Conservation (phyloP, 176 grass and related monocot genomes). For the Leersia perrieri region DNA sequence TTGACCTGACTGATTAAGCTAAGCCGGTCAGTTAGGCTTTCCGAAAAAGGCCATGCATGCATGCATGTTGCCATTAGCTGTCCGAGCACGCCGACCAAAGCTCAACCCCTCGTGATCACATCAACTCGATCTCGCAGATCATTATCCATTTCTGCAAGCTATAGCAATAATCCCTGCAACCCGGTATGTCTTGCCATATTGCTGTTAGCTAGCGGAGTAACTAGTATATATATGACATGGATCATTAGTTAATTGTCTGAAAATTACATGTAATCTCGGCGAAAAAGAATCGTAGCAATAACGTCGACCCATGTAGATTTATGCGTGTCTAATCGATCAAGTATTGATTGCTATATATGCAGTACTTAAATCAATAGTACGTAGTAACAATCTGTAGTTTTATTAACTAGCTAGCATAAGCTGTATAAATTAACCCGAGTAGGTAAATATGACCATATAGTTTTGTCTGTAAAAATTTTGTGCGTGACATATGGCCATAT, state of each 20-base stretch:
- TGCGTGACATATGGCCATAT: not conserved
- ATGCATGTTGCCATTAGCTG: constrained; percentile 21
- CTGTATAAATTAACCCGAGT: not conserved
- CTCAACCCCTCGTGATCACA: not conserved
- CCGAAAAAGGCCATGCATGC: constrained; percentile 21
- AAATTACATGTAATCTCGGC: no score
- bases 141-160: constrained; percentile 15
- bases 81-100: not conserved
- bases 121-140: not conserved
- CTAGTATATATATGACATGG: no score
- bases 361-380: not conserved
- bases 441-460: not conserved
- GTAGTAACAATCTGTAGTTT: not conserved
- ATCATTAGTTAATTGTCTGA: no score
- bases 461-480: not conserved
- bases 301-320: not conserved
- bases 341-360: no score
- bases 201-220: no score
- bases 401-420: not conserved
- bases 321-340: no score
- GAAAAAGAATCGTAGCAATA: no score
- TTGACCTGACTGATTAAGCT: not conserved
- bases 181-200: not conserved
- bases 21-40: constrained; percentile 31
- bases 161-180: no score